These are phyloP conservation scores for Astragalus glycyphyllos DNA, from an alignment of 306 rosid species.

Conservation along the genomic window DNA sequence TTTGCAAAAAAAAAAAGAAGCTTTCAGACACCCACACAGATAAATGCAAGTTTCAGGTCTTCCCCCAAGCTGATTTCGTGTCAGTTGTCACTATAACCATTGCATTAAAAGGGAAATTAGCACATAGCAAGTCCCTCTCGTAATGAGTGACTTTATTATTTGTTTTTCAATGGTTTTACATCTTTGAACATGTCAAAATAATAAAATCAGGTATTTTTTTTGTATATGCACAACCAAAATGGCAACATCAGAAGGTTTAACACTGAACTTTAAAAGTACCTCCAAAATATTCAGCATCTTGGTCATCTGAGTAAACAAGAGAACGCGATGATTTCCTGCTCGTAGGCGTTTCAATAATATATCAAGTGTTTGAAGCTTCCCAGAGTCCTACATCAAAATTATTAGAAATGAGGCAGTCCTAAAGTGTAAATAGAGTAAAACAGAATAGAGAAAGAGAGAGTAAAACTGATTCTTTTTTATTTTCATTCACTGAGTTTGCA, in stretches of 20 bases:
- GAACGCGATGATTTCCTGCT: conserved; percentile 92
- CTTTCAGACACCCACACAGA: background rate
- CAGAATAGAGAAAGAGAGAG: no score
- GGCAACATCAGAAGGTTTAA: conserved; percentile 36
- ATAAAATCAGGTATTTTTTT: background rate
- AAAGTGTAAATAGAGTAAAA: no score
- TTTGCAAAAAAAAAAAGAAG: no score
- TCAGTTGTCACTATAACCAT: conserved; percentile 18
- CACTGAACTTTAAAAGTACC: conserved; percentile 56
- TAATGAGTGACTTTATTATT: background rate
- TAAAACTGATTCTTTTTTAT: no score
- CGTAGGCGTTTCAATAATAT: conserved; percentile 91
- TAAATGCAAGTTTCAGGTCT: conserved; percentile 5
- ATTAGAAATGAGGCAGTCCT: conserved; percentile 21
- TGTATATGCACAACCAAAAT: background rate
- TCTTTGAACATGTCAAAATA: conserved; percentile 20
- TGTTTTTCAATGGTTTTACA: background rate
- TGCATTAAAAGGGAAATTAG: conserved; percentile 30
- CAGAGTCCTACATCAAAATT: conserved; percentile 80
- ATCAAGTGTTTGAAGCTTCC: conserved; percentile 99
- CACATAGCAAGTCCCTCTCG: background rate
- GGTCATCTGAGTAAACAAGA: conserved; percentile 99
- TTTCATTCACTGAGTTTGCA: no score
- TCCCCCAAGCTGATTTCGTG: conserved; percentile 8
- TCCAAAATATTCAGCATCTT: conserved; percentile 98